Percentiles rank a stretch among this genome's conserved stretches.
These are phyloP conservation scores for Trichocomaceae sp. DNA, from an alignment of 2,329 filamentous ascomycete genomes.

Conservation along the genomic window DNA sequence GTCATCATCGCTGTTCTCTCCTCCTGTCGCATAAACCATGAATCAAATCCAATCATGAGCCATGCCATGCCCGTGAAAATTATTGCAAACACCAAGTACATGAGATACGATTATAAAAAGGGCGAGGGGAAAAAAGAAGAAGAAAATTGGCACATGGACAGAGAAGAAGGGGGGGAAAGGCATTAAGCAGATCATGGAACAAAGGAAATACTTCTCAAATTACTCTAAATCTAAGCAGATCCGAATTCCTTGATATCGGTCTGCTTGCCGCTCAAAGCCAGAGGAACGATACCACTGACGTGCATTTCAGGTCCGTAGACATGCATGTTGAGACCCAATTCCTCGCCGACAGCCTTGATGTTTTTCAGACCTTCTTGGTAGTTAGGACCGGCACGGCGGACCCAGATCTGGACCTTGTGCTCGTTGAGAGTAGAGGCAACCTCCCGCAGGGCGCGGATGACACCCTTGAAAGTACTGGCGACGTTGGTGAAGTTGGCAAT, in stretches of 20 bases:
- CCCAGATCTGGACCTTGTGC: conserved; percentile 99
- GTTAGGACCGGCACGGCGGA: conserved; percentile 84
- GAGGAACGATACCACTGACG: conserved; percentile 90
- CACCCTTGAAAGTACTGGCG: conserved; percentile 98
- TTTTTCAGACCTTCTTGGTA: conserved; percentile 99
- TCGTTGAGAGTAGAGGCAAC: conserved; percentile 77
- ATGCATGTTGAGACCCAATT: conserved; percentile 94
- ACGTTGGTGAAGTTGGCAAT: conserved; percentile 99
- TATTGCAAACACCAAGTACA: conserved; percentile 16
- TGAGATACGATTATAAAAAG: conserved; percentile 2
- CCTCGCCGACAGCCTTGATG: conserved; percentile 93
- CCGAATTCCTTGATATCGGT: conserved; percentile 57
- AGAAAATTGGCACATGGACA: neutral
- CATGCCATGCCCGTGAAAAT: conserved; percentile 16
- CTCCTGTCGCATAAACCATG: conserved; percentile 3
- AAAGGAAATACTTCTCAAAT: neutral
- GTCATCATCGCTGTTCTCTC: conserved; percentile 7
- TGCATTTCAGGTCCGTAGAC: conserved; percentile 75
- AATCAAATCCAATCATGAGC: conserved; percentile 15
- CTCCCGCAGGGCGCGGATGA: conserved; percentile 92
- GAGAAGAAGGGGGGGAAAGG: neutral
- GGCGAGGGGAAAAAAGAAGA: neutral
- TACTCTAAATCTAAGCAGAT: conserved; percentile 16
- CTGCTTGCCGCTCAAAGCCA: conserved; percentile 66
- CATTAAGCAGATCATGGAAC: neutral